Conservation (phyloP, 1,284 basidiomycete genomes). For the Ustilago curta region DNA sequence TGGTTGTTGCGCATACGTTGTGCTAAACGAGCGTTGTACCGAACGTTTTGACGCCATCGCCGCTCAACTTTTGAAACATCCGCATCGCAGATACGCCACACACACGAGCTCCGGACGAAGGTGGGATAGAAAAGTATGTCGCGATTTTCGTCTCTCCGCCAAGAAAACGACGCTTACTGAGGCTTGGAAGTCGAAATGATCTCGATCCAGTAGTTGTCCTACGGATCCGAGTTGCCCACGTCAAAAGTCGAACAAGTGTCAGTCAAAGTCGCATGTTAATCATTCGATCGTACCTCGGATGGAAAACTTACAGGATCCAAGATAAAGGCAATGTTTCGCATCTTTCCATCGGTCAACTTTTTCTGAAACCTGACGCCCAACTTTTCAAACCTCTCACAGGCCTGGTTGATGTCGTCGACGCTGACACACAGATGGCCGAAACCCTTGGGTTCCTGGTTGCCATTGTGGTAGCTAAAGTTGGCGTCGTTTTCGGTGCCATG, state of each 20-base stretch:
- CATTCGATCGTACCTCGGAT: no score
- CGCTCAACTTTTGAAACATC: neutral
- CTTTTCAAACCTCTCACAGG: conserved; percentile 85
- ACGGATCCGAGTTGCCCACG: no score
- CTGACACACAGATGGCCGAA: conserved; percentile 78
- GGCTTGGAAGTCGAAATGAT: conserved; percentile 66
- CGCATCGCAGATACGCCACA: neutral
- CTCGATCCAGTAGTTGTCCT: conserved; percentile 73
- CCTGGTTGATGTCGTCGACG: conserved; percentile 84
- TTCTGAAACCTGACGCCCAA: conserved; percentile 90
- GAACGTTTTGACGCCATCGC: no score
- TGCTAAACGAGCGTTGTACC: neutral
- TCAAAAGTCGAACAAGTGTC: no score
- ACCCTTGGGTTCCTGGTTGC: conserved; percentile 64
- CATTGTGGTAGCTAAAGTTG: conserved; percentile 64
- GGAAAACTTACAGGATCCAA: conserved; percentile 78
- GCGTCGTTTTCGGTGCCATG: conserved; percentile 67
- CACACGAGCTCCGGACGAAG: no score
- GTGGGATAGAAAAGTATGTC: no score
- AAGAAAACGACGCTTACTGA: conserved; percentile 41
- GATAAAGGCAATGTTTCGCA: conserved; percentile 86
- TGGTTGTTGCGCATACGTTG: neutral
- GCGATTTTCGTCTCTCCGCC: neutral
- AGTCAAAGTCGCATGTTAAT: no score
- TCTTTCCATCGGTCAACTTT: conserved; percentile 83